Percentiles rank a stretch among this genome's conserved stretches.
Conservation (phyloP, 2,329 filamentous ascomycete genomes). For the Sporothrix dimorphospora region DNA sequence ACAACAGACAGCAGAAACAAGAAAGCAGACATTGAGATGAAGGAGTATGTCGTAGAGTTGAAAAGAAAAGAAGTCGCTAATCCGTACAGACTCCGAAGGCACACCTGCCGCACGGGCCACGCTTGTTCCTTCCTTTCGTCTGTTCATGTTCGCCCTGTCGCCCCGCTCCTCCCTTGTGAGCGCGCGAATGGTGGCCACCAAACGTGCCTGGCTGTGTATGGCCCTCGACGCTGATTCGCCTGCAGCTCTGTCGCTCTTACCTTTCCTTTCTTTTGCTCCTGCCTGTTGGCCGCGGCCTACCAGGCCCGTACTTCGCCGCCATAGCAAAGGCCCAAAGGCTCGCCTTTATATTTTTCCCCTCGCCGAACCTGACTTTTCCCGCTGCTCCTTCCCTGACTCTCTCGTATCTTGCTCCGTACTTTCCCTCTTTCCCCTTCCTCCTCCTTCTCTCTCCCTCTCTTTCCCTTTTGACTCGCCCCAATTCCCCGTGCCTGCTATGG, state of each 20-base stretch:
- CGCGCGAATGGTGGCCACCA: not conserved
- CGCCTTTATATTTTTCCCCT: slow-evolving; percentile 34
- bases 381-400: not conserved
- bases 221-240: slow-evolving; percentile 19
- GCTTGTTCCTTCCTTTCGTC: slow-evolving; percentile 8
- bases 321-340: slow-evolving; percentile 4
- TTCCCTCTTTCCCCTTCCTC: not conserved
- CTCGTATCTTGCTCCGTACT: not conserved
- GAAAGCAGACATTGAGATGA: not conserved
- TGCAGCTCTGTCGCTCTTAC: slow-evolving; percentile 2
- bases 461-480: slow-evolving; percentile 6
- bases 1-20: not conserved
- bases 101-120: slow-evolving; percentile 19
- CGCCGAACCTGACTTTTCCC: slow-evolving; percentile 15
- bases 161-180: slow-evolving; percentile 23
- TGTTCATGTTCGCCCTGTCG: slow-evolving; percentile 1
- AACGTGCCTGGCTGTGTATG: slow-evolving; percentile 14
- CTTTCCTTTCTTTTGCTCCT: not conserved
- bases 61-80: not conserved
- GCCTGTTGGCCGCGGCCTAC: slow-evolving; percentile 3
- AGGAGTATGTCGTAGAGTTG: slow-evolving; percentile 3
- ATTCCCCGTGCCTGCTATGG: slow-evolving; percentile 2
- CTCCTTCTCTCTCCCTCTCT: not conserved
- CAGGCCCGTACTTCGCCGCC: slow-evolving; percentile 14
- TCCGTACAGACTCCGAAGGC: slow-evolving; percentile 4